Conservation (phyloP, 306 rosid genomes). For the Astragalus glycyphyllos region DNA sequence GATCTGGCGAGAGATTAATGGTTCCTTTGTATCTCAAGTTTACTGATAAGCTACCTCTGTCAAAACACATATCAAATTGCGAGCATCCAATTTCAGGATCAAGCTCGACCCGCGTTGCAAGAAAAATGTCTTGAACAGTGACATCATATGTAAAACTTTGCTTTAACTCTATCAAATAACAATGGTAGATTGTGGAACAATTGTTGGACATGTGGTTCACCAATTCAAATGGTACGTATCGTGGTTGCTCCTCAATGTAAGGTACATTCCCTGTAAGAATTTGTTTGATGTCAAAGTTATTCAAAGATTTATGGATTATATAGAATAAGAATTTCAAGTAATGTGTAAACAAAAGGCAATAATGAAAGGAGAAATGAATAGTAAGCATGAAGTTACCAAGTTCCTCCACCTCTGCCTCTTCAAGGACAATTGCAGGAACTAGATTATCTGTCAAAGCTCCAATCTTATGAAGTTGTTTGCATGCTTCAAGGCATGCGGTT, state of each 20-base stretch:
- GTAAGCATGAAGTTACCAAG: conserved; percentile 53
- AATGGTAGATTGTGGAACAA: conserved; percentile 52
- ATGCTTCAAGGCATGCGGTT: conserved; percentile 86
- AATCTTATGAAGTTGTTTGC: conserved; percentile 79
- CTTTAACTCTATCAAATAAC: conserved; percentile 74
- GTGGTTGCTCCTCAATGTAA: conserved; percentile 61
- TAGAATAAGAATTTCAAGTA: conserved; percentile 19
- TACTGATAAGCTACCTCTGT: conserved; percentile 57
- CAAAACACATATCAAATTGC: conserved; percentile 55
- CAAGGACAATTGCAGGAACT: conserved; percentile 66
- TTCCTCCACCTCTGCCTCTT: conserved; percentile 59
- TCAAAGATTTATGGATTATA: conserved; percentile 8
- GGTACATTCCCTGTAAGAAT: conserved; percentile 58
- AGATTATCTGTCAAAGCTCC: conserved; percentile 88
- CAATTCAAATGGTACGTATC: conserved; percentile 67
- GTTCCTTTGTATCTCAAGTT: conserved; percentile 58
- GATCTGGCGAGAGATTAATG: conserved; percentile 51
- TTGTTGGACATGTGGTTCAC: conserved; percentile 43
- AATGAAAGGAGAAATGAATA: conserved; percentile 33
- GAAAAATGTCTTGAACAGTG: conserved; percentile 59
- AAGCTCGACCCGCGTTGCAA: conserved; percentile 61
- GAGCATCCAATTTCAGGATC: conserved; percentile 56
- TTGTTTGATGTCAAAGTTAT: conserved; percentile 18
- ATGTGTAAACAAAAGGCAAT: conserved; percentile 3
- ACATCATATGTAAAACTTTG: conserved; percentile 57